Evolutionary conservation across 257 asterid species (phyloP).

Genomic region (Solanum boliviense): DNA sequence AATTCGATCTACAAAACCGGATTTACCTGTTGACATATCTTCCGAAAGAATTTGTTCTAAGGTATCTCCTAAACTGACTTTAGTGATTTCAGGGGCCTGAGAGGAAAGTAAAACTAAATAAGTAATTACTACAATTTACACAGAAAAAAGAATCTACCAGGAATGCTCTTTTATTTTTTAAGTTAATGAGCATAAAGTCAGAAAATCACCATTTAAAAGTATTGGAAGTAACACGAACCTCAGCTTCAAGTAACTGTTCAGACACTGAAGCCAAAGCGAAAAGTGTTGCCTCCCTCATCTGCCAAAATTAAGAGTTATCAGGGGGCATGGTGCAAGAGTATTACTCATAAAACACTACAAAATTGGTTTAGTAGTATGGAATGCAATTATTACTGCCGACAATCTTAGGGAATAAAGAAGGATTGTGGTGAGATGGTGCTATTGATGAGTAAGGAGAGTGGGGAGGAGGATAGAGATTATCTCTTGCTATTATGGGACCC

Average conservation of each 20-base stretch:
- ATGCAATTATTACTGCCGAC: not conserved
- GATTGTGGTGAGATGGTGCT: not conserved
- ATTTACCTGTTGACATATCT: slow-evolving; percentile 72
- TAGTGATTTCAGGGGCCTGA: slow-evolving; percentile 53
- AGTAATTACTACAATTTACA: not conserved
- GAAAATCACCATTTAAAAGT: not conserved
- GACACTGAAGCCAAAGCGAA: slow-evolving; percentile 83
- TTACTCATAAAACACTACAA: not conserved
- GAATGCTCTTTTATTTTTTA: not conserved
- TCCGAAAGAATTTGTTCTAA: slow-evolving; percentile 65
- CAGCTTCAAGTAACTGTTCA: slow-evolving; percentile 72
- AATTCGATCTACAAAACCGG: slow-evolving; percentile 12
- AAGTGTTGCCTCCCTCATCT: slow-evolving; percentile 88
- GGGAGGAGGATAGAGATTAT: not conserved
- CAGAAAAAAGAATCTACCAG: not conserved
- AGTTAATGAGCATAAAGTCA: not conserved
- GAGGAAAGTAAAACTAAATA: slow-evolving; percentile 1
- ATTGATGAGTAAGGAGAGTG: not conserved
- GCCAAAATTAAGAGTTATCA: slow-evolving; percentile 14
- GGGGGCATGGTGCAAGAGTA: not conserved
- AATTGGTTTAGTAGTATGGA: not conserved
- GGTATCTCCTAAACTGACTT: slow-evolving; percentile 29
- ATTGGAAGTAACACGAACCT: slow-evolving; percentile 34
- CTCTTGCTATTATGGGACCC: not conserved
- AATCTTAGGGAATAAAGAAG: not conserved